Percentiles rank a stretch among this genome's conserved stretches.
phyloP scores from a whole-genome alignment of 2,329 filamentous ascomycete genomes.

The Sporothrix globosa region DNA sequence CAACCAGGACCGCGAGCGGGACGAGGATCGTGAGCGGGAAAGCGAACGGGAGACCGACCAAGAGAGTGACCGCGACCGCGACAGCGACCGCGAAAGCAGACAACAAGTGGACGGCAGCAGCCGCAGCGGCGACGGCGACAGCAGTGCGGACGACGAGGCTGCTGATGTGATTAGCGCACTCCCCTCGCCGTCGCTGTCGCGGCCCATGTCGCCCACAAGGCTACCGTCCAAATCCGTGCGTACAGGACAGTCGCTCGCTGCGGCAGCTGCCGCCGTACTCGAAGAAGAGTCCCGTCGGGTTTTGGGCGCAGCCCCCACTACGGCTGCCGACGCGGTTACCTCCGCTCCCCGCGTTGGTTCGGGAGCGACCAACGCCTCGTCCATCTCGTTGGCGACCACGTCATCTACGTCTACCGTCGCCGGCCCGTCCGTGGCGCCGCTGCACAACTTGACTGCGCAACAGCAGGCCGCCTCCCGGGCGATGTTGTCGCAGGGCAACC shows the following conservation, averaged over 20 bases:
- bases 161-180: slow-evolving; percentile 18
- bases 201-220: slow-evolving; percentile 1
- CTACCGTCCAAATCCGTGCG: slow-evolving; percentile 7
- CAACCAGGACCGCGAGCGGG: slow-evolving; percentile 29
- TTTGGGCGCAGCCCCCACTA: neutral
- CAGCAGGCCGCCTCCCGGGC: slow-evolving; percentile 29
- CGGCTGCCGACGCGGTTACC: neutral
- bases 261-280: slow-evolving; percentile 24
- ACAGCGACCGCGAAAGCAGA: slow-evolving; percentile 1
- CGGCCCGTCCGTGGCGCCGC: slow-evolving; percentile 21
- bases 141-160: slow-evolving; percentile 22
- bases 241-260: slow-evolving; percentile 18
- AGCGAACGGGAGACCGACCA: slow-evolving; percentile 23
- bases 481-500: neutral
- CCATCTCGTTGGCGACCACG: slow-evolving; percentile 6
- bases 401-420: slow-evolving; percentile 23
- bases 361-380: slow-evolving; percentile 15
- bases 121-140: neutral
- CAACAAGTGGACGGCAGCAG: neutral
- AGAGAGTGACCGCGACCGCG: slow-evolving; percentile 18
- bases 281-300: slow-evolving; percentile 22
- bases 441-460: slow-evolving; percentile 24
- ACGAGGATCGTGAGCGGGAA: slow-evolving; percentile 24
- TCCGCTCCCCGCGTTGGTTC: neutral
- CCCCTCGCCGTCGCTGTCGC: slow-evolving; percentile 24